Percentiles rank a stretch among this genome's conserved stretches.
These are phyloP conservation scores for Blastobotrys arbuscula DNA, from an alignment of 1,139 yeast species.

Conservation along the genomic window DNA sequence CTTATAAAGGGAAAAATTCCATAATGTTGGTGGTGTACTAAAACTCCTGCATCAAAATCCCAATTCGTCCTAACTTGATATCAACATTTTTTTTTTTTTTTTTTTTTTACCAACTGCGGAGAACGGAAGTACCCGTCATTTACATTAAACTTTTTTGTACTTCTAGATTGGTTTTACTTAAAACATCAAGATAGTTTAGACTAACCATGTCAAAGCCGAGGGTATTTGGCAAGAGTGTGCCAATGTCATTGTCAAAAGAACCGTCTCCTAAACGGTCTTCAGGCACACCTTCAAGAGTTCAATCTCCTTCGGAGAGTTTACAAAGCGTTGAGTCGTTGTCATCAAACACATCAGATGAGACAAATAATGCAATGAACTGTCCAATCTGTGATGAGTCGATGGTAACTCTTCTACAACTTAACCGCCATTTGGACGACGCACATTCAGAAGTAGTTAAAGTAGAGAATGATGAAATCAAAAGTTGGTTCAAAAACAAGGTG, in stretches of 20 bases:
- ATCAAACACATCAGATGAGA: slow-evolving; percentile 12
- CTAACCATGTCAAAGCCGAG: background rate
- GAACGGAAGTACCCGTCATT: too few relatives aligned
- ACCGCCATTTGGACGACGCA: slow-evolving; percentile 65
- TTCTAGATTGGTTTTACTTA: too few relatives aligned
- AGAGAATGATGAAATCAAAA: slow-evolving; percentile 35
- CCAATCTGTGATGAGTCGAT: slow-evolving; percentile 67
- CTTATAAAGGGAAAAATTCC: background rate
- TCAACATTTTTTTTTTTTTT: too few relatives aligned
- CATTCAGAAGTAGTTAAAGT: slow-evolving; percentile 41
- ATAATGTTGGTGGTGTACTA: too few relatives aligned
- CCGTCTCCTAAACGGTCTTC: background rate
- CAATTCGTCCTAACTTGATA: too few relatives aligned
- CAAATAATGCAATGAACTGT: slow-evolving; percentile 37
- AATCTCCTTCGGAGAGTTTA: slow-evolving; percentile 4
- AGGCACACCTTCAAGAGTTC: background rate
- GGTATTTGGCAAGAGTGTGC: slow-evolving; percentile 6
- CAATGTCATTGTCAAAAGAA: background rate
- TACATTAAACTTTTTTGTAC: too few relatives aligned
- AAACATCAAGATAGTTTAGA: too few relatives aligned
- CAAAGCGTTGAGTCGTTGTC: slow-evolving; percentile 5
- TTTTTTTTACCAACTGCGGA: too few relatives aligned
- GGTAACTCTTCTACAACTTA: slow-evolving; percentile 53
- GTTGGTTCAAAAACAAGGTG: slow-evolving; percentile 37
- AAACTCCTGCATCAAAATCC: too few relatives aligned